phyloP scores from a whole-genome alignment of 2,329 filamentous ascomycete species.

The Botrytis pseudocinerea region DNA sequence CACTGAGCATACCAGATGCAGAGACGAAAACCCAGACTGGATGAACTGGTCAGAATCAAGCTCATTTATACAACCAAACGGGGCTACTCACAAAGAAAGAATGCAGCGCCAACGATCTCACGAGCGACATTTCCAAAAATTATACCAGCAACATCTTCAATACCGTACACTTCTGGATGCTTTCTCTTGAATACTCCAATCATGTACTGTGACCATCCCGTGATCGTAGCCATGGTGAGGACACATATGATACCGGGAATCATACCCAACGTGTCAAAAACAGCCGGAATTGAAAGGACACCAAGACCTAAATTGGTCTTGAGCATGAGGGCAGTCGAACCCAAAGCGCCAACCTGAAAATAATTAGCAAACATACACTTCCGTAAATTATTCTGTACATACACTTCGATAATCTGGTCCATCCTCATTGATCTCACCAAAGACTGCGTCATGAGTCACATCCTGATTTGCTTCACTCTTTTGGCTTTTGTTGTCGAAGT shows the following conservation, averaged over 20 bases:
- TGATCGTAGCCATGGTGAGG: conserved; percentile 42
- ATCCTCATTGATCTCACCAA: conserved; percentile 20
- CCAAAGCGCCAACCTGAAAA: conserved; percentile 7
- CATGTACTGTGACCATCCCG: conserved; percentile 51
- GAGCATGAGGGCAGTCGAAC: conserved; percentile 41
- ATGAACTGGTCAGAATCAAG: conserved; percentile 44
- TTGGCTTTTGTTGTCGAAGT: background rate
- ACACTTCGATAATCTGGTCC: conserved; percentile 18
- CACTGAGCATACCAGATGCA: conserved; percentile 20
- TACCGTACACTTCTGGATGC: conserved; percentile 51
- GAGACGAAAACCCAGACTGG: conserved; percentile 39
- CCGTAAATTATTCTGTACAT: background rate
- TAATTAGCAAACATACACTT: background rate
- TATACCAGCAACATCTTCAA: conserved; percentile 17
- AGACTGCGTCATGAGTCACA: conserved; percentile 8
- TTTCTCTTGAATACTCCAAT: conserved; percentile 45
- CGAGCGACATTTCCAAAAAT: conserved; percentile 1
- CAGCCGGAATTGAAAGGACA: conserved; percentile 45
- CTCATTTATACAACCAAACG: conserved; percentile 55
- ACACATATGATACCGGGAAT: conserved; percentile 47
- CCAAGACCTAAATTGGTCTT: conserved; percentile 45
- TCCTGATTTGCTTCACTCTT: conserved; percentile 2
- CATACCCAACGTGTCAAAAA: conserved; percentile 46
- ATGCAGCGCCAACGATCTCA: conserved; percentile 14
- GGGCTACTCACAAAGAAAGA: conserved; percentile 10